These are phyloP conservation scores for Fragaria vesca DNA, from an alignment of 306 rosid species.

Conservation along the genomic window DNA sequence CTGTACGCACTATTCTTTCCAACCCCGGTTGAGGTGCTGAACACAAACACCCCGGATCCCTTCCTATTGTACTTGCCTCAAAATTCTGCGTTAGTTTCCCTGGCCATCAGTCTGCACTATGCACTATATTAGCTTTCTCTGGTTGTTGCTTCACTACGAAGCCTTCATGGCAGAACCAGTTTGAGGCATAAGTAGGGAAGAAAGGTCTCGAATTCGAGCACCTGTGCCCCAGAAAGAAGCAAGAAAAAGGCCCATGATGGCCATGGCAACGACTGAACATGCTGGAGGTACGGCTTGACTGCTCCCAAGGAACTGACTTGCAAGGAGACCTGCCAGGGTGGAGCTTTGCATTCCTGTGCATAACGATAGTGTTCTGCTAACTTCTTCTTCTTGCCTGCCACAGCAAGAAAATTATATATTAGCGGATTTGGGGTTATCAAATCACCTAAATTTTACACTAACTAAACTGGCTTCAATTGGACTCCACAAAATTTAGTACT, in stretches of 20 bases:
- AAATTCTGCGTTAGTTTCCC: constrained; percentile 1
- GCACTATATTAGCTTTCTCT: constrained; percentile 9
- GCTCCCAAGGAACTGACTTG: constrained; percentile 88
- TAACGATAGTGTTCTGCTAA: constrained; percentile 70
- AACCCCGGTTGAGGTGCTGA: constrained; percentile 1
- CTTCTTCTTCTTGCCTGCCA: constrained; percentile 79
- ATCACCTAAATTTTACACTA: neutral
- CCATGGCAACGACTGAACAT: constrained; percentile 92
- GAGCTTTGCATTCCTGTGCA: constrained; percentile 99
- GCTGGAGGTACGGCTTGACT: constrained; percentile 97
- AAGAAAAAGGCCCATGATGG: constrained; percentile 91
- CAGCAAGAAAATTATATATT: constrained; percentile 17
- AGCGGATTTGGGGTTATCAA: neutral
- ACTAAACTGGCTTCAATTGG: neutral
- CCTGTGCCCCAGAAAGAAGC: constrained; percentile 95
- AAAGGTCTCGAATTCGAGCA: constrained; percentile 59
- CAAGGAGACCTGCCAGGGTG: constrained; percentile 95
- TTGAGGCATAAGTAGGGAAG: constrained; percentile 39
- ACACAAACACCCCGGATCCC: neutral
- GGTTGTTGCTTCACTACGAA: neutral
- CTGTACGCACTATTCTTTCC: constrained; percentile 1
- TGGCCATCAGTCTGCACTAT: constrained; percentile 5
- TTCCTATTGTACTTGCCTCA: neutral
- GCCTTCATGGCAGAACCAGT: constrained; percentile 33
- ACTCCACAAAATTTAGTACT: neutral